Evolutionary conservation across 1,284 basidiomycete genomes (phyloP).

Genomic region (Xanthoconium separans): DNA sequence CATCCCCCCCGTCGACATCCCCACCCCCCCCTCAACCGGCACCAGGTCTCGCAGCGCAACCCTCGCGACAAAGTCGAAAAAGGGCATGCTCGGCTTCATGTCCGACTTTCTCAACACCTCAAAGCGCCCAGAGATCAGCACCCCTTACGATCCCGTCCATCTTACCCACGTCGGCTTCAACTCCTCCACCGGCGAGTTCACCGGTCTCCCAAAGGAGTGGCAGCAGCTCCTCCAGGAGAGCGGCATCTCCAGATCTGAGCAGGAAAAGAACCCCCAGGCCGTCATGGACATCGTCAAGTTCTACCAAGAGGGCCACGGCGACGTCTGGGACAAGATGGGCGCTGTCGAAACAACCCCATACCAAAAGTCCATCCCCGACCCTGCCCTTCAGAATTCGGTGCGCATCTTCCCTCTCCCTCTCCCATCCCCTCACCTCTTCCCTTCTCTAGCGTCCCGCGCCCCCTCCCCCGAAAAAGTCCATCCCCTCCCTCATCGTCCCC

Average conservation of each 20-base stretch:
- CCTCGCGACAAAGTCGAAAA: slow-evolving; percentile 62
- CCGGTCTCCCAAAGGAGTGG: slow-evolving; percentile 98
- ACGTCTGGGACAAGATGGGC: slow-evolving; percentile 85
- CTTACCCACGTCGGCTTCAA: slow-evolving; percentile 99
- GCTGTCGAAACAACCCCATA: slow-evolving; percentile 33
- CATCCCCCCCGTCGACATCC: slow-evolving; percentile 28
- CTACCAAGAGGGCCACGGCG: slow-evolving; percentile 85
- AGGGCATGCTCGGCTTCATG: slow-evolving; percentile 76
- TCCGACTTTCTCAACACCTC: slow-evolving; percentile 76
- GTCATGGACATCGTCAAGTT: slow-evolving; percentile 99
- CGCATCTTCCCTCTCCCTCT: slow-evolving; percentile 25
- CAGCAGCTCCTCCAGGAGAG: slow-evolving; percentile 96
- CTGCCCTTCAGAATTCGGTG: slow-evolving; percentile 53
- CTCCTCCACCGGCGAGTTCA: slow-evolving; percentile 97
- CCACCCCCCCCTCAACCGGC: slow-evolving; percentile 30
- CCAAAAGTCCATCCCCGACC: slow-evolving; percentile 40
- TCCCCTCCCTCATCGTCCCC: slow-evolving; percentile 32
- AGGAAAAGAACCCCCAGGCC: slow-evolving; percentile 97
- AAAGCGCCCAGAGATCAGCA: slow-evolving; percentile 93
- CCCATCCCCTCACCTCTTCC: slow-evolving; percentile 15
- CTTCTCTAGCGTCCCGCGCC: slow-evolving; percentile 44
- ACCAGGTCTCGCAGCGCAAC: slow-evolving; percentile 65
- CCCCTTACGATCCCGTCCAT: slow-evolving; percentile 99
- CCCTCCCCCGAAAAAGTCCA: slow-evolving; percentile 57
- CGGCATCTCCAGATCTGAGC: slow-evolving; percentile 92